These are phyloP conservation scores for Lepidium didymum DNA, from an alignment of 345 rosid genomes.

Conservation along the genomic window DNA sequence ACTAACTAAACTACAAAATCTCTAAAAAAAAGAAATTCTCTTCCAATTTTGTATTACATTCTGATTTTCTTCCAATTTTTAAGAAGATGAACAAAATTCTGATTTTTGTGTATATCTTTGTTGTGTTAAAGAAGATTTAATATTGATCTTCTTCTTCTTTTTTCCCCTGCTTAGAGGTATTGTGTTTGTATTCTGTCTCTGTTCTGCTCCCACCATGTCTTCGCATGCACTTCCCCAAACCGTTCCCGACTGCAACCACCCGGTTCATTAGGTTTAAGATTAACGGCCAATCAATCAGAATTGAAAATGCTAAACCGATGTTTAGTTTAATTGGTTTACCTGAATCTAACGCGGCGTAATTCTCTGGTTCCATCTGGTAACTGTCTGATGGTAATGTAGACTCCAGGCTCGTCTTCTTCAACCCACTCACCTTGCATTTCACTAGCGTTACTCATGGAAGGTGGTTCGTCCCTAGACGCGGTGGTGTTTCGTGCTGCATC, in stretches of 20 bases:
- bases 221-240: constrained; percentile 90
- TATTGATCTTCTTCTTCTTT: neutral
- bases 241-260: constrained; percentile 66
- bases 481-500: constrained; percentile 74
- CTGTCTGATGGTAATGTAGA: constrained; percentile 89
- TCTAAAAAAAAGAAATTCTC: neutral
- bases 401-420: constrained; percentile 96
- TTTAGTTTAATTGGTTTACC: constrained; percentile 36
- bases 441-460: constrained; percentile 88
- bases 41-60: neutral
- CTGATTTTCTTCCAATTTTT: neutral
- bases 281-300: neutral
- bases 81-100: constrained; percentile 9
- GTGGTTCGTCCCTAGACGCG: constrained; percentile 73
- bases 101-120: constrained; percentile 19
- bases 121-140: constrained; percentile 20
- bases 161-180: constrained; percentile 53
- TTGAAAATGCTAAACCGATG: neutral
- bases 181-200: constrained; percentile 95
- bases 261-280: neutral
- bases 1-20: constrained; percentile 15
- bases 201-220: constrained; percentile 97
- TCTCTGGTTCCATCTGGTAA: constrained; percentile 86
- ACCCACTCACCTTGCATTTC: constrained; percentile 90
- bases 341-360: constrained; percentile 94